Conservation (phyloP, 2,329 filamentous ascomycete species). For the Arthrinium phaeospermum region DNA sequence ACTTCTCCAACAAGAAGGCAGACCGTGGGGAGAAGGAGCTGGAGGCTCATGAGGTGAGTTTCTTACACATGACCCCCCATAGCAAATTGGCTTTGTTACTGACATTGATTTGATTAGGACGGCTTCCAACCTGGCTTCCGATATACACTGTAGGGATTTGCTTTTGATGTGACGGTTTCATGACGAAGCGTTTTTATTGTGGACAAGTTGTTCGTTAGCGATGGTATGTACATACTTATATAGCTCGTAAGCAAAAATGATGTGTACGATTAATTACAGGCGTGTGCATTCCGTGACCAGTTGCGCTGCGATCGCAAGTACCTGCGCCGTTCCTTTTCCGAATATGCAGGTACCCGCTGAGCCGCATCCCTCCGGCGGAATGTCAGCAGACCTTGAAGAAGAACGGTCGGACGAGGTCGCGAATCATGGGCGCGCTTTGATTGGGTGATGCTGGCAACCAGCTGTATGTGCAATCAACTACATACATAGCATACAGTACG, state of each 20-base stretch:
- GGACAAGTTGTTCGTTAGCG: not conserved
- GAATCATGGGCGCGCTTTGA: not conserved
- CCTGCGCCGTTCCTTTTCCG: not conserved
- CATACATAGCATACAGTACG: not conserved
- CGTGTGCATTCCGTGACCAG: not conserved
- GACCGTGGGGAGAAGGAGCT: constrained; percentile 59
- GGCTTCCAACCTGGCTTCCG: constrained; percentile 23
- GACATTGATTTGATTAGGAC: not conserved
- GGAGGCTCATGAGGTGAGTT: constrained; percentile 55
- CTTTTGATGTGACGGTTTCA: not conserved
- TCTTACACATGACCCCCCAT: not conserved
- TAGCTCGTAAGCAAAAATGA: not conserved
- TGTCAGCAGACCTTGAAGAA: not conserved
- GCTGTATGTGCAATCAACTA: not conserved
- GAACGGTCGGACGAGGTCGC: not conserved
- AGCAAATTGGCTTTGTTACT: constrained; percentile 16
- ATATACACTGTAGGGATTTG: constrained; percentile 21
- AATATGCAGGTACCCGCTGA: not conserved
- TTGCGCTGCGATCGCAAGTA: not conserved
- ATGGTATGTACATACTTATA: too few species aligned
- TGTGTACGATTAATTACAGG: too few species aligned
- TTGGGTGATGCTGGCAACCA: not conserved
- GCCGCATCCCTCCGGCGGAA: not conserved
- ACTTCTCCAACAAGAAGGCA: constrained; percentile 53
- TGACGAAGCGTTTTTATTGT: not conserved